phyloP scores from a whole-genome alignment of 805 yeast genomes.

The Lipomyces starkeyi region DNA sequence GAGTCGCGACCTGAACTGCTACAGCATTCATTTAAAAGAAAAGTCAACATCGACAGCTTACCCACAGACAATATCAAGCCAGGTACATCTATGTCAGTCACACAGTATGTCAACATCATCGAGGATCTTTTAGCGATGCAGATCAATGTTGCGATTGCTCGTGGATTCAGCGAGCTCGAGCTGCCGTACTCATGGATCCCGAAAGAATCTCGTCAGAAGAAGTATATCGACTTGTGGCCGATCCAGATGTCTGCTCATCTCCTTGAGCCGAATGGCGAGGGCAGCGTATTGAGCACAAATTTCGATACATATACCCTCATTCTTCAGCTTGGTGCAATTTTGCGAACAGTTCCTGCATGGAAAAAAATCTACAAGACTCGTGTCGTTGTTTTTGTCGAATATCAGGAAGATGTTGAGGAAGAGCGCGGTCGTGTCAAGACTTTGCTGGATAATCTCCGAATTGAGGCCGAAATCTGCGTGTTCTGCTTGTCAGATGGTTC shows the following conservation, averaged over 20 bases:
- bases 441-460: constrained; percentile 76
- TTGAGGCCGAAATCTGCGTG: constrained; percentile 80
- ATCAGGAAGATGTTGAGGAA: constrained; percentile 66
- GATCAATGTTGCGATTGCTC: constrained; percentile 92
- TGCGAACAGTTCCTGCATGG: constrained; percentile 95
- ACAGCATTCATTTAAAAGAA: constrained; percentile 33
- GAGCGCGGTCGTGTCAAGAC: constrained; percentile 68
- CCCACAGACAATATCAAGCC: constrained; percentile 82
- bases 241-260: constrained; percentile 93
- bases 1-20: constrained; percentile 16
- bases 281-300: constrained; percentile 78
- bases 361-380: constrained; percentile 72
- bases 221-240: constrained; percentile 87
- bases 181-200: constrained; percentile 56
- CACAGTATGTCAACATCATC: constrained; percentile 89
- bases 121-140: constrained; percentile 90
- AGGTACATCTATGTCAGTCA: constrained; percentile 70
- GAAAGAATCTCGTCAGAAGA: constrained; percentile 44
- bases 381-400: constrained; percentile 90
- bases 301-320: constrained; percentile 96
- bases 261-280: constrained; percentile 65
- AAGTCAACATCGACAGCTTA: constrained; percentile 51
- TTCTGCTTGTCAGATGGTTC: constrained; percentile 65
- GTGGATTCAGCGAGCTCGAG: constrained; percentile 72
- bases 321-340: constrained; percentile 89